These are phyloP conservation scores for Alternaria sp. DNA, from an alignment of 2,329 filamentous ascomycete genomes.

Conservation along the genomic window DNA sequence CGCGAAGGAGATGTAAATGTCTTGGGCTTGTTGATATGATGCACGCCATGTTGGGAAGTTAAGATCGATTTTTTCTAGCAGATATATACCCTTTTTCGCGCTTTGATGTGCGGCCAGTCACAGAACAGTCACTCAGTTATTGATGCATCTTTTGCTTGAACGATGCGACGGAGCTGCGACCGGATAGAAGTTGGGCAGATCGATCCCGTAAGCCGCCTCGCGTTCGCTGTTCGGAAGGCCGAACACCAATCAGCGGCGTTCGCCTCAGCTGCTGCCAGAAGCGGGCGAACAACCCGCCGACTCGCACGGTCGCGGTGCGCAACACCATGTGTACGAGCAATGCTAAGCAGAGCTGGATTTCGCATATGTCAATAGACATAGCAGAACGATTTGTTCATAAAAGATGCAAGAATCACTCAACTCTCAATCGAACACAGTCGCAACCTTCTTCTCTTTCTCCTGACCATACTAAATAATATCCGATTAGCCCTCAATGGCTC, in stretches of 20 bases:
- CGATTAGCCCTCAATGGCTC: background rate
- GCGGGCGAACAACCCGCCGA: background rate
- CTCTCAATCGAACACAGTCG: background rate
- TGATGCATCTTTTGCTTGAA: background rate
- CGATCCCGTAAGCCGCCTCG: background rate
- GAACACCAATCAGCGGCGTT: slow-evolving; percentile 2
- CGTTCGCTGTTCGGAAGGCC: background rate
- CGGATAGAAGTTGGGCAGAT: background rate
- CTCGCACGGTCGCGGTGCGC: background rate
- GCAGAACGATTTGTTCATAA: background rate
- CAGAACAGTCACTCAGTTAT: background rate
- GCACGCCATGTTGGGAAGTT: background rate
- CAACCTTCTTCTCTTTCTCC: background rate
- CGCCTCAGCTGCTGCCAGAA: background rate
- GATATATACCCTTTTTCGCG: background rate
- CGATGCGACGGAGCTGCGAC: background rate
- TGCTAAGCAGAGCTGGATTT: background rate
- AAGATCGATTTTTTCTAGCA: background rate
- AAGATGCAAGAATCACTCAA: background rate
- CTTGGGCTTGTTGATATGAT: background rate
- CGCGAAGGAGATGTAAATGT: slow-evolving; percentile 27
- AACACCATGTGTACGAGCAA: background rate
- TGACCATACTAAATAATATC: background rate
- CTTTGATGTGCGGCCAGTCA: background rate
- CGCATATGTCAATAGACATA: background rate